Base-by-base conservation (phyloP, 805 yeast species). In the Metschnikowia gelsemii region DNA sequence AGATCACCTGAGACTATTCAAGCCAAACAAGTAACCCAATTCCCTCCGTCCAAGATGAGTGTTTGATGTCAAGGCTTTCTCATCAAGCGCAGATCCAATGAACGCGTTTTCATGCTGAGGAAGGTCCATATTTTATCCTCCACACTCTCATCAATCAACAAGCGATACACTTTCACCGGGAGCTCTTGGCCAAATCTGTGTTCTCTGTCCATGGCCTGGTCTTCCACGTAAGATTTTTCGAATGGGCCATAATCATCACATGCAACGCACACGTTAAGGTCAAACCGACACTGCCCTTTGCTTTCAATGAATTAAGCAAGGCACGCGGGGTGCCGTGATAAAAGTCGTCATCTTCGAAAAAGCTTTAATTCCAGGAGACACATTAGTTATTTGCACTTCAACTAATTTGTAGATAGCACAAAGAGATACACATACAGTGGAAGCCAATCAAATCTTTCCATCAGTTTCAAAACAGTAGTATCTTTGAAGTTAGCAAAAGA, bases 181-280 rank as follows among this genome's bases (percentile, higher is more conserved):
- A 79, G 72, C 21, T 78, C 73, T 65, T 93, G 99, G 5, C 98
- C 96, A 47, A 93, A 88, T 61, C 99, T 77, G 64, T 93, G 91
- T 7, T 95, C 95, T 50, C 99, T 78, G 58, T 89, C 99, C 76
- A 87, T 87, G 0, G 99, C 99, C 66, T 93, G 99, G 35, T 87
- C 96, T 64, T 93, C 98, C 7, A 91, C 96, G 61, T 76, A 93
- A 2, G 98, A 98, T 58, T 93, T 93, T 99, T 99, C 93, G 61
- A 89, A 93, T 13, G 98, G 97, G 61, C 99, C 69, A 87, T 75
- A 9, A 93, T 76, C 33, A 93, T 79, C 9, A 90, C 96, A 60
- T 88, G 96, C 26, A 87, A 84, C 0, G 99, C 99, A 66, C 95
- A 86, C 0, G 97, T 93, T 51, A 93, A 72, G 0, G 98, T 93